Base-by-base conservation (phyloP, 352 stramenopile species). In the Hyphochytrium catenoides region DNA sequence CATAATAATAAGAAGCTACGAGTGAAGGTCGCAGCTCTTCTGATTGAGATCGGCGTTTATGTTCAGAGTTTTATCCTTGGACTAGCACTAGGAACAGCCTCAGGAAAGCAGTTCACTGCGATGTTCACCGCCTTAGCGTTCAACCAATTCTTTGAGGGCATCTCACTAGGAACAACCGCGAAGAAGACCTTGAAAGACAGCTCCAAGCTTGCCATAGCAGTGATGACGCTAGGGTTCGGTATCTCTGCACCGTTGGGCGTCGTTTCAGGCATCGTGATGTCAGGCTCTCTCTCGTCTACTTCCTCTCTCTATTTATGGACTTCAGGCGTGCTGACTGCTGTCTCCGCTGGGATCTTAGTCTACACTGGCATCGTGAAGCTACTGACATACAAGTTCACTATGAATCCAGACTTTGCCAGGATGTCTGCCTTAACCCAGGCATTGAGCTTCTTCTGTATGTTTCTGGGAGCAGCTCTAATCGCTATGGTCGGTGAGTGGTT, bases 81-180 rank as follows among this genome's bases (percentile, higher is more conserved):
- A 16, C 8, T 52, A 8, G 36, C 48, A 18, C 44, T 52, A 8
- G 46, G 46, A 11, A 27, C 50, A 16, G 29, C 31, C 20, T 35
- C 26, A 1, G 25, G 21, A 6, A 9, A 29, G 7, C n/a, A 8
- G 8, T 52, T 46, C 21, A 14, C 6, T 11, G 30, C 46, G 24
- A 21, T 50, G 5, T 16, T 52, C 15, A 34, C 42, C 18, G 46
- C 46, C 15, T 41, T 52, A 23, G 39, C 20, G 14, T 52, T 52
- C 20, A 41, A 52, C 29, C 46, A 52, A 39, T 50, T 52, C n/a
- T 52, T 52, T 18, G 46, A 52, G 34, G 46, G 46, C 25, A 29
- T 52, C 20, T 41, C 46, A 8, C 31, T 52, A 26, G 46, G 41
- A 11, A 46, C 26, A 29, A 50, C 27, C 24, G 39, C 42, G 8